phyloP scores from a whole-genome alignment of 2,329 filamentous ascomycete species.

The Fusarium pininemorale region DNA sequence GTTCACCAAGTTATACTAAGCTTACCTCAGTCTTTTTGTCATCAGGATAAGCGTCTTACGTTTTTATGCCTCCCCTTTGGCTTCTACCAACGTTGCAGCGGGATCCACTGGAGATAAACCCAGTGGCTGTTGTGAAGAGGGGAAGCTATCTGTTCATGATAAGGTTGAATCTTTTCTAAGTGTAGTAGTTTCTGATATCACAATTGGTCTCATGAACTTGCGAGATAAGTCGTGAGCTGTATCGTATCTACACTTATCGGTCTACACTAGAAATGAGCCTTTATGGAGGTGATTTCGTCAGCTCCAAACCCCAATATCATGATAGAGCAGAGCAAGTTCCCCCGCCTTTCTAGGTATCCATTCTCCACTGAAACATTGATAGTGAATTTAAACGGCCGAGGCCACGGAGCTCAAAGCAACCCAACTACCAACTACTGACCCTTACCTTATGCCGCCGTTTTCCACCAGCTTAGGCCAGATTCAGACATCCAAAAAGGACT shows the following conservation, averaged over 20 bases:
- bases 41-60: background rate
- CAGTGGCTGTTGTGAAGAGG: background rate
- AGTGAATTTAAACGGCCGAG: conserved; percentile 15
- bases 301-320: background rate
- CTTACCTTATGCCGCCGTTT: conserved; percentile 18
- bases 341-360: background rate
- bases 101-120: conserved; percentile 16
- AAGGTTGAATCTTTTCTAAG: background rate
- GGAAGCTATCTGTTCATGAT: conserved; percentile 13
- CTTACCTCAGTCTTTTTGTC: background rate
- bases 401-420: conserved; percentile 1
- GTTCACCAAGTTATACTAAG: background rate
- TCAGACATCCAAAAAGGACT: conserved; percentile 4
- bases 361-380: conserved; percentile 20
- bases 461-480: conserved; percentile 19
- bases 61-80: background rate
- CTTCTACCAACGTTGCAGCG: background rate
- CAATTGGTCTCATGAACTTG: background rate
- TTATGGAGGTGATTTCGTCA: background rate
- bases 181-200: background rate
- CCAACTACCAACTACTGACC: background rate
- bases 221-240: background rate
- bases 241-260: background rate
- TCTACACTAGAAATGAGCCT: background rate
- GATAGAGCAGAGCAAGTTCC: background rate